phyloP scores from a whole-genome alignment of 1,139 yeast species.

The Hansenula lynferdii region DNA sequence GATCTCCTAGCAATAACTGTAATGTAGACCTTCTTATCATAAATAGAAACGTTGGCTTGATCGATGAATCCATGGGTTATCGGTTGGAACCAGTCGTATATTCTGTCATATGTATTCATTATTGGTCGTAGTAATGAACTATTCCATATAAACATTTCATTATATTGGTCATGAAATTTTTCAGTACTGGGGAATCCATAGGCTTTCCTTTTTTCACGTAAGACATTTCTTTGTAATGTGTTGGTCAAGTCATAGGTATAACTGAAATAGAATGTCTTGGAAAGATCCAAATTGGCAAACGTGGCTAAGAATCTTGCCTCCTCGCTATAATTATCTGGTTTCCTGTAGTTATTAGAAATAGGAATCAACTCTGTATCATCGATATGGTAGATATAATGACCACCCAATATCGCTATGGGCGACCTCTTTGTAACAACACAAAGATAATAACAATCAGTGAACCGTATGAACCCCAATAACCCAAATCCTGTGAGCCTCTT shows the following conservation, averaged over 20 bases:
- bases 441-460: conserved; percentile 79
- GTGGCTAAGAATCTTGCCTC: conserved; percentile 82
- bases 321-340: conserved; percentile 77
- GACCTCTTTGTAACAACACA: conserved; percentile 80
- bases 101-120: conserved; percentile 53
- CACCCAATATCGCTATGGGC: conserved; percentile 88
- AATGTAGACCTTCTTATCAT: conserved; percentile 75
- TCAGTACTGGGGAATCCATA: conserved; percentile 31
- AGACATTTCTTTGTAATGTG: conserved; percentile 77
- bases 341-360: conserved; percentile 43
- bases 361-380: conserved; percentile 90
- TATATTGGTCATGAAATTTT: conserved; percentile 39
- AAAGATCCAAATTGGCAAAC: conserved; percentile 77
- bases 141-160: conserved; percentile 95
- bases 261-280: conserved; percentile 91
- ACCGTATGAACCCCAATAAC: conserved; percentile 77
- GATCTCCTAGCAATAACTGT: conserved; percentile 92
- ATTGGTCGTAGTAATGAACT: conserved; percentile 67
- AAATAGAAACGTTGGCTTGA: conserved; percentile 86
- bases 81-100: conserved; percentile 94
- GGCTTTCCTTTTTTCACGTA: conserved; percentile 54
- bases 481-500: conserved; percentile 86
- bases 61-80: conserved; percentile 96
- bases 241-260: conserved; percentile 92
- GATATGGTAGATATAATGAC: conserved; percentile 86